A percentile compares a stretch with the other conserved stretches of the same genome.
phyloP scores from a whole-genome alignment of 2,329 filamentous ascomycete species.

The Scopulariopsis brevicaulis region DNA sequence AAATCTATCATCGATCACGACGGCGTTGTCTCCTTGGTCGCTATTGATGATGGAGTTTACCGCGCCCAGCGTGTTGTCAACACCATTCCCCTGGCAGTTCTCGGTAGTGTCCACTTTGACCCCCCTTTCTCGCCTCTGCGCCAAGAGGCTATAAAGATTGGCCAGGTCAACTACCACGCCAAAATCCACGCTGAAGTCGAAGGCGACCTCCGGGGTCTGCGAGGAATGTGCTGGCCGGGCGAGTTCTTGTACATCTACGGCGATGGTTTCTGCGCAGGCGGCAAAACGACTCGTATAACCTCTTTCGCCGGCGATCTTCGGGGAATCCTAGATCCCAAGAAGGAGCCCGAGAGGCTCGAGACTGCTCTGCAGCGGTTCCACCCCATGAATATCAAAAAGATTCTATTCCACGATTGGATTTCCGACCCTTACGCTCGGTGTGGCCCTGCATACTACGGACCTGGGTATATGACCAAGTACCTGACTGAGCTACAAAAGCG shows the following conservation, averaged over 20 bases:
- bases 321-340: background rate
- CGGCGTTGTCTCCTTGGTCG: constrained; percentile 2
- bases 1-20: constrained; percentile 6
- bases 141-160: constrained; percentile 8
- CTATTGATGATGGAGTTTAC: constrained; percentile 5
- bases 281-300: constrained; percentile 4
- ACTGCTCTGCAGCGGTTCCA: constrained; percentile 7
- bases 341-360: constrained; percentile 6
- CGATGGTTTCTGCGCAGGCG: constrained; percentile 7
- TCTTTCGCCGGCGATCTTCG: constrained; percentile 8
- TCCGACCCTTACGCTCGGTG: constrained; percentile 13
- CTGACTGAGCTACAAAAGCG: constrained; percentile 12
- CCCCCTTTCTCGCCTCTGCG: constrained; percentile 10
- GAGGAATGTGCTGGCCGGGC: constrained; percentile 6
- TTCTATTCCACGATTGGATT: constrained; percentile 14
- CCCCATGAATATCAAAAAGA: background rate
- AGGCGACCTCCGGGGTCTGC: constrained; percentile 8
- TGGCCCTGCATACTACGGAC: constrained; percentile 6
- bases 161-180: constrained; percentile 9
- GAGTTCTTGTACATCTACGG: constrained; percentile 7
- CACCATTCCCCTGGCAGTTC: constrained; percentile 14
- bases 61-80: constrained; percentile 12
- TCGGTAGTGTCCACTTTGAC: constrained; percentile 8
- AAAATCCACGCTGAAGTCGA: constrained; percentile 12
- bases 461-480: constrained; percentile 13